Conservation (phyloP, 139 green algal species). For the Closterium sp. region DNA sequence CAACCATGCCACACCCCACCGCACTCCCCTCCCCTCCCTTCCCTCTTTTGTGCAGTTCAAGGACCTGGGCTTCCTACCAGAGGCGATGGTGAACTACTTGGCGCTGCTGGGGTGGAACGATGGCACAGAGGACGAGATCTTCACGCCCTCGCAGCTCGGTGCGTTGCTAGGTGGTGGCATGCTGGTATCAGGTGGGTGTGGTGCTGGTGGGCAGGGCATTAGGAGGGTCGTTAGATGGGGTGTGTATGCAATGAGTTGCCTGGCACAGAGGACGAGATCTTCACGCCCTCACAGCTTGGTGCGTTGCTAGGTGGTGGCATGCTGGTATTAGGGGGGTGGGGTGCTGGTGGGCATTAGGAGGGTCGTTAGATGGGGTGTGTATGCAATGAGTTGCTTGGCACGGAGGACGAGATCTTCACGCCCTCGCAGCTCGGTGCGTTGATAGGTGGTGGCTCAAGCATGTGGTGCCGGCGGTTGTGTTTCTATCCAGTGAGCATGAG, state of each 20-base stretch:
- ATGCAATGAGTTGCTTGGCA: no score
- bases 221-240: no score
- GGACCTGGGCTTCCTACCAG: slow-evolving; percentile 80
- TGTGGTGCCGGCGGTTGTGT: no score
- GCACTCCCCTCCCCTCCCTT: no score
- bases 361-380: no score
- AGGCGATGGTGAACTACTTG: slow-evolving; percentile 92
- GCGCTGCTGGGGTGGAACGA: slow-evolving; percentile 98
- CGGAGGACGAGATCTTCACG: slow-evolving; percentile 93
- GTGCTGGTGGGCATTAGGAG: not conserved
- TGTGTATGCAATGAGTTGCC: no score
- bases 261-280: slow-evolving; percentile 98
- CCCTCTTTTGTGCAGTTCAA: slow-evolving; percentile 73
- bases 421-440: not conserved
- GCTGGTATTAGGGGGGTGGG: not conserved
- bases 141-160: slow-evolving; percentile 54
- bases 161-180: not conserved
- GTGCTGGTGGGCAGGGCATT: not conserved
- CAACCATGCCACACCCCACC: no score
- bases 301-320: not conserved
- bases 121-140: slow-evolving; percentile 96
- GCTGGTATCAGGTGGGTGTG: not conserved
- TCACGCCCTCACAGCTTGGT: slow-evolving; percentile 54
- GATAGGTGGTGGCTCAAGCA: no score
- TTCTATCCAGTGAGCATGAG: no score